Evolutionary conservation across 2,329 filamentous ascomycete genomes (phyloP).

Genomic region (Colletotrichum melonis): DNA sequence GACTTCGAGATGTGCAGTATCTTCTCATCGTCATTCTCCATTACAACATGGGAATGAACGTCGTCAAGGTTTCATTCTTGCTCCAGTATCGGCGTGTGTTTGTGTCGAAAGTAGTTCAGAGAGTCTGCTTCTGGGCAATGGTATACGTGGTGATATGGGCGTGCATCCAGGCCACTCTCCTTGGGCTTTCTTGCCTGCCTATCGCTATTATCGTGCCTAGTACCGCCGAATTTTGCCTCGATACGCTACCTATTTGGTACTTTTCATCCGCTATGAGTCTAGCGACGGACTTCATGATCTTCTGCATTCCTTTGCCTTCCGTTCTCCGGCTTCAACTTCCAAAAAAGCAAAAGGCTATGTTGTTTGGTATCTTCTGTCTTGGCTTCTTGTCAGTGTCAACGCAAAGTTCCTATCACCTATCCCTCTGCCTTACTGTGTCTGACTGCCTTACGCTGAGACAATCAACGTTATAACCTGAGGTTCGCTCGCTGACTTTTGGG

Average conservation of each 20-base stretch:
- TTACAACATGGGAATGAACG: slow-evolving; percentile 46
- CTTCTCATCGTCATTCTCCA: slow-evolving; percentile 41
- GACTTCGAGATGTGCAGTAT: slow-evolving; percentile 35
- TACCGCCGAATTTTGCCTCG: slow-evolving; percentile 41
- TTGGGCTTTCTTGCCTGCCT: slow-evolving; percentile 43
- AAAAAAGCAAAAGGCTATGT: slow-evolving; percentile 41
- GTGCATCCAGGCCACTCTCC: slow-evolving; percentile 39
- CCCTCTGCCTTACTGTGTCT: neutral
- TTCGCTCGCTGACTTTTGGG: too few relatives aligned
- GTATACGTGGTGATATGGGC: slow-evolving; percentile 43
- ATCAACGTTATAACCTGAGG: too few relatives aligned
- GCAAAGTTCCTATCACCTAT: neutral
- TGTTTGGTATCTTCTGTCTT: slow-evolving; percentile 44
- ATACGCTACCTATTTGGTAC: slow-evolving; percentile 46
- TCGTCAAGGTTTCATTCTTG: slow-evolving; percentile 47
- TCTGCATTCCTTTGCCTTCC: slow-evolving; percentile 42
- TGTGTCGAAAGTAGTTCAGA: slow-evolving; percentile 36
- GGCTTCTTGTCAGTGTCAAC: slow-evolving; percentile 45
- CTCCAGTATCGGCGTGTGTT: slow-evolving; percentile 48
- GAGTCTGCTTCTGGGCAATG: slow-evolving; percentile 43
- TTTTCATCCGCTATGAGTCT: slow-evolving; percentile 43
- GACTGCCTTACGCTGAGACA: too few relatives aligned
- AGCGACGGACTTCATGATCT: slow-evolving; percentile 43
- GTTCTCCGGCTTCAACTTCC: slow-evolving; percentile 41
- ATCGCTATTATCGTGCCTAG: slow-evolving; percentile 40